phyloP scores from a whole-genome alignment of 164 flowering plant genomes.

The Nymphaea thermarum region DNA sequence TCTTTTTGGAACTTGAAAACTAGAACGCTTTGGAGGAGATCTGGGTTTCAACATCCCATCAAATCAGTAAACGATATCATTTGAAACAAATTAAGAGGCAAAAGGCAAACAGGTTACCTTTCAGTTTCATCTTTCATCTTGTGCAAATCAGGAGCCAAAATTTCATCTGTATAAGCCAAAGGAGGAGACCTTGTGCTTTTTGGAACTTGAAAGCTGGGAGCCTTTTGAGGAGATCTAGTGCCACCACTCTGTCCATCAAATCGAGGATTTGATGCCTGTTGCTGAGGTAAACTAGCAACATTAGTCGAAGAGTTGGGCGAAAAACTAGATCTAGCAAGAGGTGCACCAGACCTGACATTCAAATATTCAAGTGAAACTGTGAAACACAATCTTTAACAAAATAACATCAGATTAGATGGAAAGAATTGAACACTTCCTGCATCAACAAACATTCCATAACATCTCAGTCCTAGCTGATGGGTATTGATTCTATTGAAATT shows the following conservation, averaged over 20 bases:
- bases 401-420: no score
- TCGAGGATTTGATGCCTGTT: conserved; percentile 12
- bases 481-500: not conserved
- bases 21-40: conserved; percentile 4
- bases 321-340: conserved; percentile 17
- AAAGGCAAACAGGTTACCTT: conserved; percentile 1
- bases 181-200: conserved; percentile 70
- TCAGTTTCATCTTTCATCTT: conserved; percentile 34
- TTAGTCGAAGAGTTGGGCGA: conserved; percentile 16
- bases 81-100: not conserved
- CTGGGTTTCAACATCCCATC: conserved; percentile 10
- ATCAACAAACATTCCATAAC: no score
- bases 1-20: conserved; percentile 37
- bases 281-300: conserved; percentile 18
- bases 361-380: not conserved
- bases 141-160: conserved; percentile 11
- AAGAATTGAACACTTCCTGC: no score
- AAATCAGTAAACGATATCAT: not conserved
- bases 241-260: conserved; percentile 7
- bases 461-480: not conserved
- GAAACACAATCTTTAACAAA: not conserved
- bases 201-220: conserved; percentile 17
- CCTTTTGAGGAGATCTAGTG: conserved; percentile 7
- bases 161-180: conserved; percentile 18
- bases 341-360: conserved; percentile 23